These are phyloP conservation scores for Ustilago trichophora DNA, from an alignment of 1,284 basidiomycete genomes.

Conservation along the genomic window DNA sequence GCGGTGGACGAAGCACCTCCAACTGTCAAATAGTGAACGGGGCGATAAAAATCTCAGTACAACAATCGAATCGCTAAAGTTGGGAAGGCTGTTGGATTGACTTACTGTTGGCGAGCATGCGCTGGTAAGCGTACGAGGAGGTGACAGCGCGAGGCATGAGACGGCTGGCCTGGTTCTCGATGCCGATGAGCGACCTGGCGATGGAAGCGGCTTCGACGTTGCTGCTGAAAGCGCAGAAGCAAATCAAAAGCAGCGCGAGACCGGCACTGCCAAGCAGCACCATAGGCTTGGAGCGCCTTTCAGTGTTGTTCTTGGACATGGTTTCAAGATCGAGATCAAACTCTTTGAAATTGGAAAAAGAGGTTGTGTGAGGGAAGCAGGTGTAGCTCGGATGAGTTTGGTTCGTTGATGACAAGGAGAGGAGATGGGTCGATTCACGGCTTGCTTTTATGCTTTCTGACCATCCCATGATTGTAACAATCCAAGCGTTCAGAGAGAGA, in stretches of 20 bases:
- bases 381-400: not conserved
- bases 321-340: slow-evolving; percentile 30
- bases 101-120: slow-evolving; percentile 52
- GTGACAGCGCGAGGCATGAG: slow-evolving; percentile 27
- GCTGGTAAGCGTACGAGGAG: slow-evolving; percentile 35
- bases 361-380: no score
- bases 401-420: not conserved
- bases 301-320: slow-evolving; percentile 9
- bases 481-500: not conserved
- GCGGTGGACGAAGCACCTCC: slow-evolving; percentile 39
- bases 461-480: not conserved
- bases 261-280: slow-evolving; percentile 42
- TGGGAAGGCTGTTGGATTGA: no score
- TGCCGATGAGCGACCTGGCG: slow-evolving; percentile 27
- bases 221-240: slow-evolving; percentile 39
- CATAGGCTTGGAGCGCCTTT: slow-evolving; percentile 21
- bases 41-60: no score
- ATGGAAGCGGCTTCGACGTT: slow-evolving; percentile 35
- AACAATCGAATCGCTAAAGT: no score
- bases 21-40: no score
- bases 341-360: not conserved
- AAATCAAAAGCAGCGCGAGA: slow-evolving; percentile 40
- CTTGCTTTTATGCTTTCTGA: slow-evolving; percentile 16
- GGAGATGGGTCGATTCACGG: slow-evolving; percentile 16
- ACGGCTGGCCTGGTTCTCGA: slow-evolving; percentile 3